These are phyloP conservation scores for Botrytis elliptica DNA, from an alignment of 2,329 filamentous ascomycete species.

Conservation along the genomic window DNA sequence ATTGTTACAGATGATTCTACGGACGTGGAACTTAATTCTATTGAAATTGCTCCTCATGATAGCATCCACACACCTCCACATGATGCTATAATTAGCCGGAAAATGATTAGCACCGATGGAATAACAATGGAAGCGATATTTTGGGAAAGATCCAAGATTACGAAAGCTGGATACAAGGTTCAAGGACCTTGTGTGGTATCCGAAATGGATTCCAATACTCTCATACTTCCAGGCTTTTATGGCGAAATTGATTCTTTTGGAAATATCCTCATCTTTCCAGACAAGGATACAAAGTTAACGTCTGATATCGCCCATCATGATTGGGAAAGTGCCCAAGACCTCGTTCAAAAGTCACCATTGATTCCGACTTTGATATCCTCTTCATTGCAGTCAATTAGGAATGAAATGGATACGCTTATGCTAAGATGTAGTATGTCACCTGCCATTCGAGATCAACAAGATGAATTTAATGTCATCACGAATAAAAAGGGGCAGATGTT, in stretches of 20 bases:
- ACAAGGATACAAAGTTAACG: neutral
- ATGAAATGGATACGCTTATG: slow-evolving; percentile 20
- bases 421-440: slow-evolving; percentile 12
- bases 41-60: neutral
- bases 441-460: slow-evolving; percentile 18
- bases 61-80: neutral
- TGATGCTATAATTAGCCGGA: slow-evolving; percentile 9
- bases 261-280: neutral
- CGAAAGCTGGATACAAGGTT: slow-evolving; percentile 15
- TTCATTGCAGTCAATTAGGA: slow-evolving; percentile 17
- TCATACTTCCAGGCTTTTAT: slow-evolving; percentile 11
- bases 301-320: neutral
- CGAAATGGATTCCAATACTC: slow-evolving; percentile 17
- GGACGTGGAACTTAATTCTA: slow-evolving; percentile 1
- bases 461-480: slow-evolving; percentile 18
- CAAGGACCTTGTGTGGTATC: slow-evolving; percentile 13
- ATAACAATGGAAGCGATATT: slow-evolving; percentile 4
- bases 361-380: slow-evolving; percentile 16
- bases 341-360: slow-evolving; percentile 3
- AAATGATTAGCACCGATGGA: slow-evolving; percentile 13
- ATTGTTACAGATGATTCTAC: slow-evolving; percentile 14
- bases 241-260: slow-evolving; percentile 13
- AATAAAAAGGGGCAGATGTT: slow-evolving; percentile 17
- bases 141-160: slow-evolving; percentile 13
- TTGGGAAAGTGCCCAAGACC: slow-evolving; percentile 9